Base-by-base conservation (phyloP, 2,329 filamentous ascomycete species). In the Pseudocercospora musae region DNA sequence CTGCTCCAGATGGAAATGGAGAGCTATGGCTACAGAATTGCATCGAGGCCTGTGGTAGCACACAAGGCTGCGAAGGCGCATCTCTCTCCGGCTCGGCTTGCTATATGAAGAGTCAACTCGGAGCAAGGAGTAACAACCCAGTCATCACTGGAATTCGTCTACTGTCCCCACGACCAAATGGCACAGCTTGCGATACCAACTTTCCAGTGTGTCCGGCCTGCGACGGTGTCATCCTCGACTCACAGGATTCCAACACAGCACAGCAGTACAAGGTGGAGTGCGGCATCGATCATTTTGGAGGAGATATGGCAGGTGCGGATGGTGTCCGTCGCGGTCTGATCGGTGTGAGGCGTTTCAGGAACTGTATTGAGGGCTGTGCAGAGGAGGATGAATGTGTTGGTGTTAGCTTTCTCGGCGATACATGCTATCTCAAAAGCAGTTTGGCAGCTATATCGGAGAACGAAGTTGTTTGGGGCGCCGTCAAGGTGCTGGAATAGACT, bases 241-340 rank as follows among this genome's bases (percentile, higher is more conserved):
- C 42, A 11, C n/a, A 46, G 18, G 42, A 23, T 11, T 46, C 18
- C 42, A 7, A 46, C 4, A 4, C 42, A 4, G 11, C 6, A 23
- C 42, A 20, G 42, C 9, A 10, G 21, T 60, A 56, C 59, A 15
- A 48, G 25, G 66, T 73, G 21, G 67, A 69, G 21, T 74, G 73
- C 58, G 68, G 69, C 18, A 65, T 69, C 11, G 73, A 74, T 37
- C 67, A 72, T 46, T 49, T 62, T 2, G 72, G 65, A 2, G 71
- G 70, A 18, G 68, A 71, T 57, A 66, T 74, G 59, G 56, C 33
- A 7, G 61, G 21, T 8, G 56, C 54, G 2, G 63, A 56, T 64
- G 60, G 23, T 64, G 65, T 23, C 21, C 53, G 15, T 65, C 31
- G 40, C 52, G 59, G 53, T 25, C 20, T 50, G 10, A 21, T 7